Base-by-base conservation (phyloP, 768 basidiomycete genomes). In the Leucocoprinus birnbaumii region DNA sequence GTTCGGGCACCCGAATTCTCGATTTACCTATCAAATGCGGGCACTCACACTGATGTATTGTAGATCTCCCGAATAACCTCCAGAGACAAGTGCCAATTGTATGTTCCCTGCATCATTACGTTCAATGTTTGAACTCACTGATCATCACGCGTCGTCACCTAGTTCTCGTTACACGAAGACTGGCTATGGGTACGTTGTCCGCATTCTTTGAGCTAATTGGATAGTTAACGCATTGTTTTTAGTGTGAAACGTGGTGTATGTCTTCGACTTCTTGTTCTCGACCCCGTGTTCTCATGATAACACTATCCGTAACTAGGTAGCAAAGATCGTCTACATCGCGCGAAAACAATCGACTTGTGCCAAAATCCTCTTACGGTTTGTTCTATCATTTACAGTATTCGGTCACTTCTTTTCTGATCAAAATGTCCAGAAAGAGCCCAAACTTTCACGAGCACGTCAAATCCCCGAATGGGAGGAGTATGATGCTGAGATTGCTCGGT, bases 211-310 rank as follows among this genome's bases (percentile, higher is more conserved):
- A 31, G n/a, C 19, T 19, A 34, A n/a, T 44, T 43, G 25, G 25
- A 55, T n/a, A 3, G 31, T 8, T 41, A 18, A 48, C 37, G 4
- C 27, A 40, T 9, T 19, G 49, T 18, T 62, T 59, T 61, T 48
- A 93, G 91, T 98, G 96, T 67, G 96, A 98, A 77, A 98, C 96
- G 0, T 98, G 97, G 97, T 99, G 97, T 84, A 82, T 57, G 85
- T 75, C 37, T 25, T 8, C 7, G 43, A 1, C 1, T 40, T 21
- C 45, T 38, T 9, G 22, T 9, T 42, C 22, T 46, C 51, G 7
- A 10, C 27, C 35, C 7, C 18, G 38, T 24, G 26, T 24, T 14
- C 34, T 53, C 1, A 54, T 51, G 27, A 34, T 2, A 19, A 24
- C n/a, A 16, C 1, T 27, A 8, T 48, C 34, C 6, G 38, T 54